Percentiles rank a stretch among this genome's conserved stretches.
These are phyloP conservation scores for Auricularia auricula-judae DNA, from an alignment of 768 basidiomycete genomes.

Conservation along the genomic window DNA sequence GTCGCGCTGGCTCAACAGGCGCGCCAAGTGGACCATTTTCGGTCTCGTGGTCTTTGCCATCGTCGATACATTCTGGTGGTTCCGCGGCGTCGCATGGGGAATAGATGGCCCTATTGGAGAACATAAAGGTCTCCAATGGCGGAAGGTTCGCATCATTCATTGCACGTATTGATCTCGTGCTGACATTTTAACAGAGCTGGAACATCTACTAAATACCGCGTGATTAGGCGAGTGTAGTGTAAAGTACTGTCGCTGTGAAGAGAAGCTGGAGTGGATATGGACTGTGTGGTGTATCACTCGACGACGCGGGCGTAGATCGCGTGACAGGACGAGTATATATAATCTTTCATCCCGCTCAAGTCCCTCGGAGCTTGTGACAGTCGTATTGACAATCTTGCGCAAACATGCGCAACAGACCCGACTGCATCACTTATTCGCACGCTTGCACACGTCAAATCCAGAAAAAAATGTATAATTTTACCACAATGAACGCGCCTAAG, in stretches of 20 bases:
- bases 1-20: conserved; percentile 46
- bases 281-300: not conserved
- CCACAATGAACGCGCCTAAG: not conserved
- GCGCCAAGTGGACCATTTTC: conserved; percentile 66
- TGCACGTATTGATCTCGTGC: not conserved
- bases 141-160: conserved; percentile 29
- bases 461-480: not conserved
- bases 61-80: conserved; percentile 89
- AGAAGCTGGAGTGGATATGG: not conserved
- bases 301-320: not conserved
- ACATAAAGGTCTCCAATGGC: conserved; percentile 72
- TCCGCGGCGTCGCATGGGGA: conserved; percentile 79
- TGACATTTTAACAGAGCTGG: conserved; percentile 12
- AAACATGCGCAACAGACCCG: too few relatives aligned
- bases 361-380: too few relatives aligned
- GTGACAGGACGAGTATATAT: not conserved
- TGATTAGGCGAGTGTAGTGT: not conserved
- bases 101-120: conserved; percentile 81
- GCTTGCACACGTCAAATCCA: not conserved
- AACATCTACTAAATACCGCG: conserved; percentile 13
- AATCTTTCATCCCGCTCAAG: not conserved
- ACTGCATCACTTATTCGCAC: too few relatives aligned
- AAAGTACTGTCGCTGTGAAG: too few relatives aligned
- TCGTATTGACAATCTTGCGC: not conserved
- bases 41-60: conserved; percentile 46